Evolutionary conservation across 441 rosid species (phyloP), one percentile per base, ranked within the genome.

Genomic region (Manihot esculenta): DNA sequence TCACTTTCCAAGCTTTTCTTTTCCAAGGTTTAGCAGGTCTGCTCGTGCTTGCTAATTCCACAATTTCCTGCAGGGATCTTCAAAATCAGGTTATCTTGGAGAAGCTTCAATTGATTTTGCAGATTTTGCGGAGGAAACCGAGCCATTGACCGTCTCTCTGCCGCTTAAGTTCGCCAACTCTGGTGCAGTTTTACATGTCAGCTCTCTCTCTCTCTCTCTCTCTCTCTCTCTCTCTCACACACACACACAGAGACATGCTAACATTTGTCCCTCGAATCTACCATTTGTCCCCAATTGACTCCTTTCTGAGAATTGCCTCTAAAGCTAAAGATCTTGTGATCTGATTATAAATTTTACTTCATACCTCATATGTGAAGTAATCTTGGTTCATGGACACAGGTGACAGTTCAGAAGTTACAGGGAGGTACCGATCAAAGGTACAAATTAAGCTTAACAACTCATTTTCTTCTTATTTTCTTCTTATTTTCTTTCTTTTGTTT

Each of bases 21-120:
- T 58, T 63, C 83, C 30, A 10, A 61, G 62, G 64, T 57, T 38
- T 65, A 24, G 57, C 6, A 45, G 61, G 47, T 68, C 66, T 68
- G 30, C 17, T 8, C 44, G 54, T 21, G 30, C 18, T 41, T 74
- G 42, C 66, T 77, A 75, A 60, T 66, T 57, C 47, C 12, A n/a
- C 1, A 48, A 49, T 9, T 30, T 71, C 23, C 53, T 68, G 69
- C 71, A 93, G 98, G 97, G 93, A 72, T 80, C 87, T 20, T 76
- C 87, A 20, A 93, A 86, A 81, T 81, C 85, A 71, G 84, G 89
- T 79, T 77, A 81, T 66, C 79, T 91, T 54, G 97, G 96, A 38
- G 93, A 89, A 74, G 86, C 81, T 69, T 87, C 93, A 4, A 77
- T 91, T 68, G 92, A 93, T 81, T 88, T 93, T 76, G 91, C 94